A percentile compares a stretch with the other conserved stretches of the same genome.
Conservation (phyloP, 2,329 filamentous ascomycete genomes). For the Hypoxylon sp. region DNA sequence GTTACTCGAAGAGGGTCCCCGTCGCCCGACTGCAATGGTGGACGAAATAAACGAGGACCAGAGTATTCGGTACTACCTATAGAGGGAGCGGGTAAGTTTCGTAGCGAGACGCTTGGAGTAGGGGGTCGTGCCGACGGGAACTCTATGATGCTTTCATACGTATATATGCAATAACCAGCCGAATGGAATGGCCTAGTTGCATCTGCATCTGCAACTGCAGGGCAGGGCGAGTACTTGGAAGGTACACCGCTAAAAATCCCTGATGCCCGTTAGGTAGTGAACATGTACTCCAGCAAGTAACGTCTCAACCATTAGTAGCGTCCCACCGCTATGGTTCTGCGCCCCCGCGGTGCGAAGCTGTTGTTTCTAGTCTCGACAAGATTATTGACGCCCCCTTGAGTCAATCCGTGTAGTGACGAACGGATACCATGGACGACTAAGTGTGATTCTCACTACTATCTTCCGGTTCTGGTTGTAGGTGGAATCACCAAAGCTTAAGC, state of each 20-base stretch:
- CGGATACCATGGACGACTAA: constrained; percentile 5
- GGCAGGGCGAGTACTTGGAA: constrained; percentile 23
- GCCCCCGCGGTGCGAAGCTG: constrained; percentile 24
- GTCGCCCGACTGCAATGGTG: constrained; percentile 18
- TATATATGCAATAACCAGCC: constrained; percentile 28
- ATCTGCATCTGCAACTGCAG: constrained; percentile 37
- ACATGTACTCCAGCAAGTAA: constrained; percentile 24
- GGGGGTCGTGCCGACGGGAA: constrained; percentile 17
- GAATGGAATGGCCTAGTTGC: constrained; percentile 34
- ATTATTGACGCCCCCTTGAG: constrained; percentile 6
- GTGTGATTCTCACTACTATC: constrained; percentile 2
- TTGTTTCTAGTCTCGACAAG: constrained; percentile 28
- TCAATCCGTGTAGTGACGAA: constrained; percentile 15
- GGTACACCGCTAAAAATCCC: constrained; percentile 25
- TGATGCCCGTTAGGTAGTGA: constrained; percentile 15
- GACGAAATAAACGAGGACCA: constrained; percentile 21
- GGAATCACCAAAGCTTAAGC: constrained; percentile 6
- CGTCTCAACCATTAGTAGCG: constrained; percentile 19
- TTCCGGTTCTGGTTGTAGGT: constrained; percentile 4
- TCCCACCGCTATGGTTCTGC: constrained; percentile 33
- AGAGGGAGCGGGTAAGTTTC: constrained; percentile 13
- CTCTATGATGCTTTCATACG: constrained; percentile 29
- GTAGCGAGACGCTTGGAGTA: constrained; percentile 26
- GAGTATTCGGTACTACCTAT: constrained; percentile 25
- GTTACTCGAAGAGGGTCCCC: constrained; percentile 22